phyloP scores from a whole-genome alignment of 192 early-diverging fungal species.

The Gryganskiella cystojenkinii region DNA sequence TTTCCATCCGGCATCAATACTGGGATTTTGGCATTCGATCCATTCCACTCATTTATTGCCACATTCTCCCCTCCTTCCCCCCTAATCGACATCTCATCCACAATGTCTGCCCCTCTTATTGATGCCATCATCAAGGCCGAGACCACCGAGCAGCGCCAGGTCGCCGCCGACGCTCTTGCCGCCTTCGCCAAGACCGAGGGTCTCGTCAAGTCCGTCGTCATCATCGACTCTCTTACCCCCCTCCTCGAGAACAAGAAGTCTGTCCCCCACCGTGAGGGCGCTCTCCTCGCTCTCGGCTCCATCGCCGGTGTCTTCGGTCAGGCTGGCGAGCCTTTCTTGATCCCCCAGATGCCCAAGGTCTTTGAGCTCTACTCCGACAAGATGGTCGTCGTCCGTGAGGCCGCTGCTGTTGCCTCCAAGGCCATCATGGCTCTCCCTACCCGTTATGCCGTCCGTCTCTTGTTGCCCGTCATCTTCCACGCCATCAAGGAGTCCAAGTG shows the following conservation, averaged over 20 bases:
- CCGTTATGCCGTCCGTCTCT: slow-evolving; percentile 55
- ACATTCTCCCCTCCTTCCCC: not conserved
- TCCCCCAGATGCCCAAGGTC: slow-evolving; percentile 69
- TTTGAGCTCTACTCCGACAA: slow-evolving; percentile 73
- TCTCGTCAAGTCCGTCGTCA: slow-evolving; percentile 64
- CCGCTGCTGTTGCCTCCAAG: slow-evolving; percentile 58
- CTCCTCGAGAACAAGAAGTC: slow-evolving; percentile 79
- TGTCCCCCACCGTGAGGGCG: slow-evolving; percentile 69
- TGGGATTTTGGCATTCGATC: slow-evolving; percentile 20
- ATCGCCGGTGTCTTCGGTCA: slow-evolving; percentile 66
- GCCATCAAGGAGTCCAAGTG: slow-evolving; percentile 57
- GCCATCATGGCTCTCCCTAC: slow-evolving; percentile 55
- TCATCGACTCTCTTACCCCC: slow-evolving; percentile 66
- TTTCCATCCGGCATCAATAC: slow-evolving; percentile 23
- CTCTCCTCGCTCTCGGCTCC: slow-evolving; percentile 66
- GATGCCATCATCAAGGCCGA: slow-evolving; percentile 54
- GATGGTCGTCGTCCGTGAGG: slow-evolving; percentile 54
- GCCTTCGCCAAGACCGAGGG: slow-evolving; percentile 51
- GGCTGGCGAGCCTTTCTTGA: slow-evolving; percentile 74
- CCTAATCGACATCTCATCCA: not conserved
- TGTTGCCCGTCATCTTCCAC: slow-evolving; percentile 67
- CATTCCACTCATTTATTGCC: not conserved
- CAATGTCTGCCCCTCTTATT: slow-evolving; percentile 49
- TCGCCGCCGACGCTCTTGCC: slow-evolving; percentile 46
- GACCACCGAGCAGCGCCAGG: slow-evolving; percentile 49